Evolutionary conservation across 1,284 basidiomycete species (phyloP), one percentile per base, ranked within the genome.

Genomic region (Leccinum pachyderme): DNA sequence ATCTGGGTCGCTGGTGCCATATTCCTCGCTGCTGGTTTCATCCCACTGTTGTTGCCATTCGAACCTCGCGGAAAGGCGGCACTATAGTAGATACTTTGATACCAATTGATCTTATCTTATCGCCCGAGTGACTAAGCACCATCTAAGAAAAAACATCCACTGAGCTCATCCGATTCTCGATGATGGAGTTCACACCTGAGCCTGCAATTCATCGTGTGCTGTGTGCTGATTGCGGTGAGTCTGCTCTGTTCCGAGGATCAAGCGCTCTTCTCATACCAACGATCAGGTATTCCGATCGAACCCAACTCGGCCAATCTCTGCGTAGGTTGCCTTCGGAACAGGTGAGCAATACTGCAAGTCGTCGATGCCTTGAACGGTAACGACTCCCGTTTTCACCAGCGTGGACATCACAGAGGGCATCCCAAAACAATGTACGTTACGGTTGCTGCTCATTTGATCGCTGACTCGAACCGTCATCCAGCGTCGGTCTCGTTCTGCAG

Each of bases 391-490:
- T 37, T 9, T 25, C 54, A 31, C 53, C 25, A 91, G 90, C 25
- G 87, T 98, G 59, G 96, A 99, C 73, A 97, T 99, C 69, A 98
- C 96, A 8, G 95, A 98, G 71, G 94, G 93, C 13, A 99, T 99
- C 49, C 96, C 96, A 24, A 99, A 99, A 72, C 95, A 98, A 83
- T 82, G 89, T 87, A 52, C 45, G 77, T 71, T 24, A 18, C 18
- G 18, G 18, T 18, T 18, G 18, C 18, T 18, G 1, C 22, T 29
- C n/a, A 33, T 31, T 31, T 7, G 49, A 45, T 31, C 27, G 18
- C 27, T 49, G 49, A 52, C 47, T 18, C 18, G 31, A 12, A 4
- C 0, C 3, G 15, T 7, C 27, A 25, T n/a, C 27, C 35, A 91
- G 91, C 95, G 11, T 89, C 92, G 5, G 80, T 99, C 59, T 93